Base-by-base conservation (phyloP, 2,329 filamentous ascomycete species). In the Verruconis gallopava region DNA sequence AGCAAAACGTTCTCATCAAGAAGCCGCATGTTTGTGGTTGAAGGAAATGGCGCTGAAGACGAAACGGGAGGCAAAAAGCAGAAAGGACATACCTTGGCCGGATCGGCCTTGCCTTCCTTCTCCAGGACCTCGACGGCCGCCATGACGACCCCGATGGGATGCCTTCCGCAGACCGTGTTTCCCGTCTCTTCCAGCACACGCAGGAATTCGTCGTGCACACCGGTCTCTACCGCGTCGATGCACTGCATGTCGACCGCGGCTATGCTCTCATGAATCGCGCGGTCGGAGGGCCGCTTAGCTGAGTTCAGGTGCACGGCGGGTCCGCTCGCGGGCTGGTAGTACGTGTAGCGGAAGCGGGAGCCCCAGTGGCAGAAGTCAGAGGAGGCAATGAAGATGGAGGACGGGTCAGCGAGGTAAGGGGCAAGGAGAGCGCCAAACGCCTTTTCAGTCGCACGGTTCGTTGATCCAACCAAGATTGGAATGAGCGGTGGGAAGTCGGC, bases 301-400 rank as follows among this genome's bases (percentile, higher is more conserved):
- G 64, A 54, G 51, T 63, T 49, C 40, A 68, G 52, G n/a, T 65
- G 54, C 42, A 60, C 32, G 66, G 64, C 17, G 54, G 64, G n/a
- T 49, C 48, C 12, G 55, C 59, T 50, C 18, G 66, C 53, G 46
- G 73, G 64, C 21, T 77, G 71, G 58, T 95, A 94, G 45, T 81
- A 81, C 20, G 78, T 84, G 60, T 96, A 98, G 43, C 72, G 67
- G 60, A 95, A 98, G 38, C 85, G 72, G 0, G 68, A 52, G 9
- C 91, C 91, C 91, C 91, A 98, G 61, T 98, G 91, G 49, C 89
- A 95, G 59, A 98, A 98, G 59, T 98, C 91, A 1, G 86, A 94
- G 58, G 83, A 91, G 48, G 96, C 73, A 46, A 98, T 73, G 56
- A 96, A 95, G 1, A 80, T 77, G 46, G 84, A 93, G 11, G 71